These are phyloP conservation scores for Tranzscheliella williamsii DNA, from an alignment of 1,284 basidiomycete species.

Conservation along the genomic window DNA sequence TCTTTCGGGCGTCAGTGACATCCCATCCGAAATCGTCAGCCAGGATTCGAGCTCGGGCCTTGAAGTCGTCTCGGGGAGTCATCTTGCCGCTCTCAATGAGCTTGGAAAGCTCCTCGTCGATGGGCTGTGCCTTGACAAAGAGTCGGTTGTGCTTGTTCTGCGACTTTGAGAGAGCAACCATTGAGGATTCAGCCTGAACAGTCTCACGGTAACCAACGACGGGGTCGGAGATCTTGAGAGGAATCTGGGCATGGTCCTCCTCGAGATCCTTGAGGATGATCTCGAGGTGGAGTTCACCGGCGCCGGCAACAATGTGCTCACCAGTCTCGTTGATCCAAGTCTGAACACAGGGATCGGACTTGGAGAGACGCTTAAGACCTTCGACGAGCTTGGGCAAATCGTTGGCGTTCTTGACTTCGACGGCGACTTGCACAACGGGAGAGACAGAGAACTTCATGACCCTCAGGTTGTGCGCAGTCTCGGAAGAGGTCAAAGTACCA, in stretches of 20 bases:
- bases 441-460: conserved; percentile 94
- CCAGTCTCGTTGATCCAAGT: conserved; percentile 89
- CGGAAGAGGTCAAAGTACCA: conserved; percentile 94
- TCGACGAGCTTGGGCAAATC: conserved; percentile 99
- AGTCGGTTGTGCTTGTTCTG: conserved; percentile 99
- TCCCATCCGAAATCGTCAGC: conserved; percentile 99
- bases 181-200: conserved; percentile 91
- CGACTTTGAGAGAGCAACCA: conserved; percentile 96
- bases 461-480: conserved; percentile 99
- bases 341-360: conserved; percentile 99
- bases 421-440: conserved; percentile 97
- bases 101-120: conserved; percentile 90
- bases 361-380: conserved; percentile 99
- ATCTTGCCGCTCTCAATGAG: conserved; percentile 90
- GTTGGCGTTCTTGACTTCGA: conserved; percentile 99
- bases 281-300: conserved; percentile 98
- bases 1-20: conserved; percentile 98
- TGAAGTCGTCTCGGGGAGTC: conserved; percentile 94
- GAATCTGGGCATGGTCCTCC: conserved; percentile 99
- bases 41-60: conserved; percentile 89
- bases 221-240: conserved; percentile 97
- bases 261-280: conserved; percentile 99
- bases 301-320: conserved; percentile 99
- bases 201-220: conserved; percentile 99
- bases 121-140: conserved; percentile 86